Evolutionary conservation across 441 rosid species (phyloP).

Genomic region (Theobroma grandiflorum): DNA sequence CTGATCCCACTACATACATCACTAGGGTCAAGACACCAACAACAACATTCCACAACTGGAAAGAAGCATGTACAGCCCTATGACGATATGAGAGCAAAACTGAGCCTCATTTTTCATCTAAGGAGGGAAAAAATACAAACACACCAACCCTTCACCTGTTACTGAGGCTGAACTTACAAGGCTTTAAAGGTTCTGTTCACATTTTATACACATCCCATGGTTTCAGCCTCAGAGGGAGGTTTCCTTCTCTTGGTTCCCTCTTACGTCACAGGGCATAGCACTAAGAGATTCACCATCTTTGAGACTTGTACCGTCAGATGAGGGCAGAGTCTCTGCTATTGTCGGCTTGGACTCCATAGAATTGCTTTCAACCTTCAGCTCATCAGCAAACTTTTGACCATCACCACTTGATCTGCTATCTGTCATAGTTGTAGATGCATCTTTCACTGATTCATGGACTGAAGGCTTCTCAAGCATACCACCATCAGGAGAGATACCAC

Average conservation of each 20-base stretch:
- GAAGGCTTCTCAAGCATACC: background rate
- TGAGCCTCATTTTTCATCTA: slow-evolving; percentile 1
- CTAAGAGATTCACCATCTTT: slow-evolving; percentile 6
- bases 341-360: slow-evolving; percentile 14
- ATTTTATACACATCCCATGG: background rate
- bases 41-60: background rate
- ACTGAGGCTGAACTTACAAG: background rate
- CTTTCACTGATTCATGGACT: slow-evolving; percentile 12
- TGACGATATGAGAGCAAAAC: background rate
- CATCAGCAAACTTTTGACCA: background rate
- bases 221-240: background rate
- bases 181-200: background rate
- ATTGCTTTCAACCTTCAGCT: slow-evolving; percentile 18
- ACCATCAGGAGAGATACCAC: slow-evolving; percentile 3
- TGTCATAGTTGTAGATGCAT: background rate
- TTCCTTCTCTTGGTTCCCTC: background rate
- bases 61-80: background rate
- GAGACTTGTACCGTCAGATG: slow-evolving; percentile 11
- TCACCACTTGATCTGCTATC: background rate
- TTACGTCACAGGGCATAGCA: background rate
- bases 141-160: background rate
- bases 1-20: background rate
- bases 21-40: background rate
- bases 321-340: slow-evolving; percentile 11
- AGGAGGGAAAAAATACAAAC: background rate